phyloP scores from a whole-genome alignment of 2,329 filamentous ascomycete species.

The Venturia asperata region DNA sequence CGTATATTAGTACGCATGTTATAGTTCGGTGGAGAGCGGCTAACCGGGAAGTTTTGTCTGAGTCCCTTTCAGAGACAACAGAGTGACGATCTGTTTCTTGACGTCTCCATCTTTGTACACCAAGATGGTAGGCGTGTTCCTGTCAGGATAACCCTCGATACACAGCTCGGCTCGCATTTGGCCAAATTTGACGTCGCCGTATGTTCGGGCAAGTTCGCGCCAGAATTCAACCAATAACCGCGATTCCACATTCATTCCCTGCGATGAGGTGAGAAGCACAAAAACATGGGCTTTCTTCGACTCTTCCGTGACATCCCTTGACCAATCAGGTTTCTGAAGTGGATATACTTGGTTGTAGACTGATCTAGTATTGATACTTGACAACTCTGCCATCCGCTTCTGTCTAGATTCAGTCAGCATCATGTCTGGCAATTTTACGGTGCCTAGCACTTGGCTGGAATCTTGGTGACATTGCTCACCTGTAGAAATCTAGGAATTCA shows the following conservation, averaged over 20 bases:
- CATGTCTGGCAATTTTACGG: neutral
- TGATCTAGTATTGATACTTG: conserved; percentile 64
- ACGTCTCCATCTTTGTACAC: conserved; percentile 93
- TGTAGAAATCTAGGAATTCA: conserved; percentile 76
- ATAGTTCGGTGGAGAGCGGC: conserved; percentile 10
- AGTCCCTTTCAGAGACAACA: conserved; percentile 69
- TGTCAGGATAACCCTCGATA: conserved; percentile 92
- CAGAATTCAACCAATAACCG: conserved; percentile 77
- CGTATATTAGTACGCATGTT: neutral
- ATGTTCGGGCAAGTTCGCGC: conserved; percentile 74
- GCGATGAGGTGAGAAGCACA: conserved; percentile 73
- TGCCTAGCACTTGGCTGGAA: neutral
- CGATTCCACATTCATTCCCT: conserved; percentile 77
- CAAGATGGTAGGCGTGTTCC: conserved; percentile 88
- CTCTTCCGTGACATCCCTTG: conserved; percentile 82
- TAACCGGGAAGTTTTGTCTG: conserved; percentile 56
- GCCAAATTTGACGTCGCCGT: conserved; percentile 94
- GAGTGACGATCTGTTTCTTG: conserved; percentile 81
- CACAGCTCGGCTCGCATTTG: conserved; percentile 88
- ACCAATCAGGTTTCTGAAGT: conserved; percentile 89
- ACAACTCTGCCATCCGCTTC: conserved; percentile 79
- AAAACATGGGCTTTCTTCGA: conserved; percentile 62
- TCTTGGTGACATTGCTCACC: neutral
- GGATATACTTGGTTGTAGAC: conserved; percentile 88
- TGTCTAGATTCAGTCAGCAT: conserved; percentile 40